Conservation (phyloP, 371 early-diverging fungal species). For the Apophysomyces sp. region DNA sequence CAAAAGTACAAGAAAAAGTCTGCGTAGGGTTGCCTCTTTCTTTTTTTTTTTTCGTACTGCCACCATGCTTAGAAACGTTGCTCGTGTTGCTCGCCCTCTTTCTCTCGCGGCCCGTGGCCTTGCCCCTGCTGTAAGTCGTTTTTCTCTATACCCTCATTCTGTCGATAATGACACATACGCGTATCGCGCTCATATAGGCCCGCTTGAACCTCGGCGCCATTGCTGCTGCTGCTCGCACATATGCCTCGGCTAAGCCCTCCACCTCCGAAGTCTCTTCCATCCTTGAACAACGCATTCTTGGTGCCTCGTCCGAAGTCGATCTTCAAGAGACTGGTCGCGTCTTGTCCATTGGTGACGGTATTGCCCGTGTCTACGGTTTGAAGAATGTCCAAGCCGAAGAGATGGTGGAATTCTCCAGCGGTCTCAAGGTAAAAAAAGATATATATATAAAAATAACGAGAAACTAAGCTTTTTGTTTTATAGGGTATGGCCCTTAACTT, state of each 20-base stretch:
- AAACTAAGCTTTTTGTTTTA: not conserved
- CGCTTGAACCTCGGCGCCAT: slow-evolving; percentile 64
- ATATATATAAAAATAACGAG: not conserved
- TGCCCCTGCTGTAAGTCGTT: slow-evolving; percentile 48
- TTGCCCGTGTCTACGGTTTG: slow-evolving; percentile 95
- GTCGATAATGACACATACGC: not conserved
- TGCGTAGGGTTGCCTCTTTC: not conserved
- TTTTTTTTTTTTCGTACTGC: slow-evolving; percentile 7
- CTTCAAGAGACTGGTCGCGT: slow-evolving; percentile 96
- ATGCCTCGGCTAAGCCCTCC: slow-evolving; percentile 51
- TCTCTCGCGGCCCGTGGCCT: slow-evolving; percentile 38
- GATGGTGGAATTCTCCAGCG: slow-evolving; percentile 97
- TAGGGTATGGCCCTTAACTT: slow-evolving; percentile 97
- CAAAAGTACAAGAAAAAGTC: too few relatives aligned
- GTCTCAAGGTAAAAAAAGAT: slow-evolving; percentile 71
- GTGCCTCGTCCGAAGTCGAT: slow-evolving; percentile 74
- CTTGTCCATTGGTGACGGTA: slow-evolving; percentile 98
- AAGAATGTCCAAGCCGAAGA: slow-evolving; percentile 97
- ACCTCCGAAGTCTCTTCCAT: slow-evolving; percentile 87
- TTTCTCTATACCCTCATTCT: not conserved
- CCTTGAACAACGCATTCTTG: slow-evolving; percentile 90
- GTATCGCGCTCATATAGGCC: slow-evolving; percentile 22
- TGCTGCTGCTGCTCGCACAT: slow-evolving; percentile 42
- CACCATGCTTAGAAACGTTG: slow-evolving; percentile 52
- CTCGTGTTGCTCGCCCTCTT: slow-evolving; percentile 52